phyloP scores from a whole-genome alignment of 345 rosid species.

The Salix purpurea region DNA sequence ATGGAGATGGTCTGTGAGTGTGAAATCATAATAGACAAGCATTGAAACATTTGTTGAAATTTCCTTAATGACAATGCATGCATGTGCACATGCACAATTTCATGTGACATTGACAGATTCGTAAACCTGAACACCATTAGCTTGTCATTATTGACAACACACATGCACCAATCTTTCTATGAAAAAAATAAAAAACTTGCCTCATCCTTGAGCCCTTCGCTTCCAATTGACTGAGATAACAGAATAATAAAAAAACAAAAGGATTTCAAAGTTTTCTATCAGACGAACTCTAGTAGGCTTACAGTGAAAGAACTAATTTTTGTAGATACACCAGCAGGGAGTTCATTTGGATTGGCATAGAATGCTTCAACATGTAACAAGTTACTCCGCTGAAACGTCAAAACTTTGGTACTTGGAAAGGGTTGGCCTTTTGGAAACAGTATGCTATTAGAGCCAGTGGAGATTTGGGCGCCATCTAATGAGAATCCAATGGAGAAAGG shows the following conservation, averaged over 20 bases:
- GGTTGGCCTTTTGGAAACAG: slow-evolving; percentile 65
- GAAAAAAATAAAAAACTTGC: too few species aligned
- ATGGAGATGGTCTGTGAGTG: neutral
- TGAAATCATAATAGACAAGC: neutral
- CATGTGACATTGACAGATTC: too few species aligned
- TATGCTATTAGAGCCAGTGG: slow-evolving; percentile 41
- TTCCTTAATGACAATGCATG: neutral
- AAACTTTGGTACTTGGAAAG: slow-evolving; percentile 68
- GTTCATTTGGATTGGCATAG: slow-evolving; percentile 51
- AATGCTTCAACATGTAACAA: slow-evolving; percentile 51
- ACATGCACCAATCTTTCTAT: too few species aligned
- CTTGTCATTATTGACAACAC: too few species aligned
- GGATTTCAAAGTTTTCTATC: too few species aligned
- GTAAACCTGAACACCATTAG: too few species aligned
- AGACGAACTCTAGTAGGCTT: slow-evolving; percentile 13
- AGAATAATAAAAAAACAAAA: neutral
- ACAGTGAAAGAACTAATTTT: slow-evolving; percentile 52
- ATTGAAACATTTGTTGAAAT: neutral
- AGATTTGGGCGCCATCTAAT: slow-evolving; percentile 52
- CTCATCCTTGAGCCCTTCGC: too few species aligned
- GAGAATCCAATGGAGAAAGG: slow-evolving; percentile 69
- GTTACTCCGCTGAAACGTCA: slow-evolving; percentile 48
- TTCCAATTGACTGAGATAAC: too few species aligned
- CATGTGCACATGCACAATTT: too few species aligned
- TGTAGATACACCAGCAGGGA: slow-evolving; percentile 35